Percentiles rank a stretch among this genome's conserved stretches.
Conservation (phyloP, 108 stramenopile species). For the Nitzschia sp. region DNA sequence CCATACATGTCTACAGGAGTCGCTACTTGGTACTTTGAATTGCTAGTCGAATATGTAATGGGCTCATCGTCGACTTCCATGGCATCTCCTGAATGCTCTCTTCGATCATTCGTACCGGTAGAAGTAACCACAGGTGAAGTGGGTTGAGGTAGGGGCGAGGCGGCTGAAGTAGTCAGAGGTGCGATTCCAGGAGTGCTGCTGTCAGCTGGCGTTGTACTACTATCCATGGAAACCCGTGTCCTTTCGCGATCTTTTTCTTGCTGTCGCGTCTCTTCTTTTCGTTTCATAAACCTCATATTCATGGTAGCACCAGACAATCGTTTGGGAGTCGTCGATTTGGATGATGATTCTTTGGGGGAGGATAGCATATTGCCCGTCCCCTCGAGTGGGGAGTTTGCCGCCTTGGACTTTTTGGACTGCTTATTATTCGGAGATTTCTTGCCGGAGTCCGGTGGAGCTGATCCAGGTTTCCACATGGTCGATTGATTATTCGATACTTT, state of each 20-base stretch:
- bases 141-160: neutral
- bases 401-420: slow-evolving; percentile 7
- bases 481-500: too few species aligned
- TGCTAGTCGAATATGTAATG: slow-evolving; percentile 3
- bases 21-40: slow-evolving; percentile 20
- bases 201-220: neutral
- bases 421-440: neutral
- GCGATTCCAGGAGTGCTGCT: neutral
- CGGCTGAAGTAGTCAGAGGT: slow-evolving; percentile 4
- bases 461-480: slow-evolving; percentile 76
- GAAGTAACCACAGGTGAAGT: neutral
- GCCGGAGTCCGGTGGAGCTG: slow-evolving; percentile 42
- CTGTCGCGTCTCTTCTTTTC: slow-evolving; percentile 36
- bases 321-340: slow-evolving; percentile 31
- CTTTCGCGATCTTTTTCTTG: slow-evolving; percentile 15
- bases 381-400: neutral
- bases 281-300: slow-evolving; percentile 89
- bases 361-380: neutral
- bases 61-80: slow-evolving; percentile 26
- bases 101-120: neutral
- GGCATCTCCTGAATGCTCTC: neutral
- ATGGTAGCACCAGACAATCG: slow-evolving; percentile 76
- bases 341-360: slow-evolving; percentile 2
- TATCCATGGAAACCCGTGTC: neutral
- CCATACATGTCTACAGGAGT: slow-evolving; percentile 75